phyloP scores from a whole-genome alignment of 2,329 filamentous ascomycete species.

The Chrysoporthe deuterocubensis region DNA sequence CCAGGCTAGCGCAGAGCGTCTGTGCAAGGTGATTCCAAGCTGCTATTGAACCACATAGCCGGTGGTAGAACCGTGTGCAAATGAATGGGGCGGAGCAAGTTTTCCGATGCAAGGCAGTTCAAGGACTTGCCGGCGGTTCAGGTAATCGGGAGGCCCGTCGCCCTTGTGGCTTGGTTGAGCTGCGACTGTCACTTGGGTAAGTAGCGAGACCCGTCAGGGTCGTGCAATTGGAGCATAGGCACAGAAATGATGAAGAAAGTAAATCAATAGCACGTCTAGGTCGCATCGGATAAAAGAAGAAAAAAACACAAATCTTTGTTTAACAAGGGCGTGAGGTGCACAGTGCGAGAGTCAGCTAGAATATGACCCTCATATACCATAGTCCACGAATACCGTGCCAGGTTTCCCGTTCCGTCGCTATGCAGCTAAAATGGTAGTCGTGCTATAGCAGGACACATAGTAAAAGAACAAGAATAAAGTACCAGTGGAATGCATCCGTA shows the following conservation, averaged over 20 bases:
- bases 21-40: not conserved
- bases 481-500: not conserved
- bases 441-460: slow-evolving; percentile 2
- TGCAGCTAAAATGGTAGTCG: slow-evolving; percentile 9
- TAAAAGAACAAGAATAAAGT: not conserved
- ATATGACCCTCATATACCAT: slow-evolving; percentile 5
- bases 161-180: not conserved
- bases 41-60: too few species aligned
- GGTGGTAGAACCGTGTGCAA: not conserved
- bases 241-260: not conserved
- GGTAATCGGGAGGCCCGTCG: not conserved
- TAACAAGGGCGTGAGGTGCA: not conserved
- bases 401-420: slow-evolving; percentile 3
- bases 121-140: not conserved
- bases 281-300: too few species aligned
- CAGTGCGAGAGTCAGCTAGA: slow-evolving; percentile 12
- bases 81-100: not conserved
- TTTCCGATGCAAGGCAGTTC: not conserved
- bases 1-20: not conserved
- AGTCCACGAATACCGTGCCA: not conserved
- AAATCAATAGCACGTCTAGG: not conserved
- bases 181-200: not conserved
- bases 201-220: not conserved
- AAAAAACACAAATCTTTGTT: not conserved
- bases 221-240: not conserved